Evolutionary conservation across 768 basidiomycete genomes (phyloP).

Genomic region (Amanita molliuscula): DNA sequence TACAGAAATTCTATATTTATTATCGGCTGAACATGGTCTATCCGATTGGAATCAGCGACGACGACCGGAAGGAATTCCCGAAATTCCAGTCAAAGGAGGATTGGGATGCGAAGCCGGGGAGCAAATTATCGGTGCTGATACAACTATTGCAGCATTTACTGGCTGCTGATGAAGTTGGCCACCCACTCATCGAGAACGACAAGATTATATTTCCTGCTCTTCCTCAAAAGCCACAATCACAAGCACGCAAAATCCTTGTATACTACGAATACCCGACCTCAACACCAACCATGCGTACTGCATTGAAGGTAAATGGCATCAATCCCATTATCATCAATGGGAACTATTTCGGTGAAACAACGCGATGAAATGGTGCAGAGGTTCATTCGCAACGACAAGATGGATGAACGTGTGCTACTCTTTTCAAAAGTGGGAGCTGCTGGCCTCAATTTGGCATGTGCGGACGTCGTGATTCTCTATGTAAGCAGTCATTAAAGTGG

Average conservation of each 20-base stretch:
- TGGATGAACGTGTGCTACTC: too few relatives aligned
- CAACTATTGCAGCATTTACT: not conserved
- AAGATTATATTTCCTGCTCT: not conserved
- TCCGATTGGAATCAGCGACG: not conserved
- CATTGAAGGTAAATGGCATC: not conserved
- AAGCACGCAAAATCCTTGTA: not conserved
- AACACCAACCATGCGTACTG: not conserved
- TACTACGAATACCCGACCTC: not conserved
- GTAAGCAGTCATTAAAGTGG: not conserved
- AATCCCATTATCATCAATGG: not conserved
- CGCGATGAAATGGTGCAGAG: not conserved
- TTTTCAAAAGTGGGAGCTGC: too few relatives aligned
- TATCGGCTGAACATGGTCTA: not conserved
- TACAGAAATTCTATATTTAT: not conserved
- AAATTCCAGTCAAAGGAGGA: not conserved
- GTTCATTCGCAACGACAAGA: not conserved
- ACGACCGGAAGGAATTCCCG: not conserved
- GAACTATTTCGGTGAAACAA: rapidly evolving
- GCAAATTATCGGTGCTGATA: not conserved
- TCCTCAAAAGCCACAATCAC: not conserved
- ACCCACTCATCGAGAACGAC: not conserved
- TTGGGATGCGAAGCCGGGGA: not conserved
- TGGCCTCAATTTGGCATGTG: too few relatives aligned
- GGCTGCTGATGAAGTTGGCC: not conserved
- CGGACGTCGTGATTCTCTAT: too few relatives aligned